Base-by-base conservation (phyloP, 2,329 filamentous ascomycete species). In the Penicillium sp. region DNA sequence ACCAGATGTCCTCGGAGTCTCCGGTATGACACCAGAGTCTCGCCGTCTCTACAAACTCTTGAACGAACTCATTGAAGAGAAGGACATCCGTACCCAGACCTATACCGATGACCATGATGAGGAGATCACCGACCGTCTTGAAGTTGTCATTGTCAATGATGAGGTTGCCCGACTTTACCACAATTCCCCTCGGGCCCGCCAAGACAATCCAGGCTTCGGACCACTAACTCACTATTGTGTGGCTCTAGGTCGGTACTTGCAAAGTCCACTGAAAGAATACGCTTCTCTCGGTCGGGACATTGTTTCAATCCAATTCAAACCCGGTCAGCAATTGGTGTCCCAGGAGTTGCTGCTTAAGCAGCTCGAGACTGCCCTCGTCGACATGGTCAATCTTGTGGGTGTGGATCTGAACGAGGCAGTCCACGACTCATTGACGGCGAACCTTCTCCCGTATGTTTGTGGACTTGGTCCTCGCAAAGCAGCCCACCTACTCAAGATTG, bases 151-250 rank as follows among this genome's bases (percentile, higher is more conserved):
- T 52, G 89, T 97, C 59, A 97, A 97, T 65, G 94, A 99, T 66
- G 94, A 99, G 75, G 92, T 97, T 48, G 94, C 94, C n/a, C 86
- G 94, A 43, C 83, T 97, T 4, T 99, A 97, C 77, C 92, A 97
- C 74, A 90, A 92, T 66, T 97, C 92, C 70, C 84, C 87, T 14
- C 86, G 92, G 41, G 92, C 89, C 11, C 80, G 84, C 47, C 78
- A 83, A 11, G 93, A 97, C 60, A 90, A 96, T 69, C 92, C 94
- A 6, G 87, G 87, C 12, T 81, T 96, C 27, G 84, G 85, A 51
- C 85, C 90, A 6, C 80, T 96, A 49, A 90, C 89, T 1, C 85
- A 91, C 66, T 99, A 99, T 75, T 96, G 92, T 71, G 86, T 96
- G 62, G 92, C 87, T 26, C 78, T 99, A 37, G 93, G 90, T 20